Evolutionary conservation across 352 stramenopile species (phyloP).

Genomic region (Pythium phragmitis): DNA sequence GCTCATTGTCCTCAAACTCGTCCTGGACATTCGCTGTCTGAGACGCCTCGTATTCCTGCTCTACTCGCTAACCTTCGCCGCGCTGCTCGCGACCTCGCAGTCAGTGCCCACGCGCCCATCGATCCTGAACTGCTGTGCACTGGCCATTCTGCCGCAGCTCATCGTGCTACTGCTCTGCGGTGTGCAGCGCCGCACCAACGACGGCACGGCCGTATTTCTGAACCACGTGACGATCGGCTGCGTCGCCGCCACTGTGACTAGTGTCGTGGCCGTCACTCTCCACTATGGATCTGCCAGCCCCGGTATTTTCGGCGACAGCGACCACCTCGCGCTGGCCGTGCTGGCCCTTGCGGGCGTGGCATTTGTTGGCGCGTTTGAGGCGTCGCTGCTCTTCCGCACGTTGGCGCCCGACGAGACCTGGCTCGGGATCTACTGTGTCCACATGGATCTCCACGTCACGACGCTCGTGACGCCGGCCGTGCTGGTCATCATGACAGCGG

Average conservation of each 20-base stretch:
- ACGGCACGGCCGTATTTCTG: not conserved
- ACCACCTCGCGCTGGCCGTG: conserved; percentile 7
- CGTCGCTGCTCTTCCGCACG: conserved; percentile 2
- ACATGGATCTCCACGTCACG: conserved; percentile 2
- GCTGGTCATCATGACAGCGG: not conserved
- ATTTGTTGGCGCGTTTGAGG: conserved; percentile 2
- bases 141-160: not conserved
- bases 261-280: not conserved
- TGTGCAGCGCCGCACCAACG: not conserved
- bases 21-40: not conserved
- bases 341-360: not conserved
- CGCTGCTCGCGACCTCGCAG: not conserved
- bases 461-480: conserved; percentile 3
- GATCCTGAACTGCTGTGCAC: conserved; percentile 1
- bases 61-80: not conserved
- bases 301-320: not conserved
- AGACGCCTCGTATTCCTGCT: not conserved
- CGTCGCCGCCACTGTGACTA: not conserved
- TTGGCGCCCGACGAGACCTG: conserved; percentile 5
- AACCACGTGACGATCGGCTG: not conserved
- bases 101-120: too few species aligned
- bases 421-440: conserved; percentile 1
- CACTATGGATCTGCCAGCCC: not conserved
- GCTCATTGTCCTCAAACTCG: conserved; percentile 6
- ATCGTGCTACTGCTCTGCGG: conserved; percentile 5